phyloP scores from a whole-genome alignment of 257 asterid genomes.

The Scutellaria galericulata region DNA sequence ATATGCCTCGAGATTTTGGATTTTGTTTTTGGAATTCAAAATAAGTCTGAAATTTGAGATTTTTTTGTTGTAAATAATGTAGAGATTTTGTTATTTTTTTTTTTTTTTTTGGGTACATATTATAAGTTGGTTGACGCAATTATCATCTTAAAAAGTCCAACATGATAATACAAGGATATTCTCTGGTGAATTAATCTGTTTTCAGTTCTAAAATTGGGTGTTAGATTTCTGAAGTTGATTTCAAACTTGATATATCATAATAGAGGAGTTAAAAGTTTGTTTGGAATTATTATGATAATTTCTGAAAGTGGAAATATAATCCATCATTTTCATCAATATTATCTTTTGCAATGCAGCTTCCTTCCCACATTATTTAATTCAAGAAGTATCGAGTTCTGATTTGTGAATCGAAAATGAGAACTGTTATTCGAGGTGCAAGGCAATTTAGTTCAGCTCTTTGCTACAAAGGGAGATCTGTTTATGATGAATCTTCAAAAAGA shows the following conservation, averaged over 20 bases:
- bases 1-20: not conserved
- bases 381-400: slow-evolving; percentile 27
- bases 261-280: not conserved
- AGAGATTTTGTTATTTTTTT: not conserved
- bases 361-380: slow-evolving; percentile 31
- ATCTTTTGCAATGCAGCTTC: slow-evolving; percentile 30
- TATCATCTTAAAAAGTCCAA: no score
- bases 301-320: slow-evolving; percentile 20
- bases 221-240: not conserved
- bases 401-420: slow-evolving; percentile 48
- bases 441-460: slow-evolving; percentile 44
- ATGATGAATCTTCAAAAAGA: slow-evolving; percentile 37
- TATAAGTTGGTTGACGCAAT: no score
- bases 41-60: slow-evolving; percentile 2
- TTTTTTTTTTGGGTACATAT: no score
- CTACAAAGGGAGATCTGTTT: slow-evolving; percentile 32
- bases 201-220: not conserved
- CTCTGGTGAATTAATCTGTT: no score
- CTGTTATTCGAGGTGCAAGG: slow-evolving; percentile 43
- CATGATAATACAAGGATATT: no score
- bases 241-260: slow-evolving; percentile 22
- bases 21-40: not conserved
- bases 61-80: not conserved
- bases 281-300: not conserved
- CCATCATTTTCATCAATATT: not conserved